These are phyloP conservation scores for Microglena sp. DNA, from an alignment of 139 green algal species.

Conservation along the genomic window DNA sequence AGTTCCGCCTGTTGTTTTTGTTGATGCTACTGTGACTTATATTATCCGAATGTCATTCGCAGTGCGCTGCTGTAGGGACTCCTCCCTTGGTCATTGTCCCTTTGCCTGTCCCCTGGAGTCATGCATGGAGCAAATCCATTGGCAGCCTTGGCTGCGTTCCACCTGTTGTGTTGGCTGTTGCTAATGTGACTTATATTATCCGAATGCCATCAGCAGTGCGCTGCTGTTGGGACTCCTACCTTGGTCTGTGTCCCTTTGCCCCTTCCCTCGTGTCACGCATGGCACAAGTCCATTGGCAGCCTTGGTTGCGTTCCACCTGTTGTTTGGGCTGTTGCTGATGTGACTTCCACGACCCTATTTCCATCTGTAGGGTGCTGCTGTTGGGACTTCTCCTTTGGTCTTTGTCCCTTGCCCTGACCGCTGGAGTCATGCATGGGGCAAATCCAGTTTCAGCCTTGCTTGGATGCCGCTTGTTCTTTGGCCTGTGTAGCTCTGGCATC, in stretches of 20 bases:
- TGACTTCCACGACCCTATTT: too few relatives aligned
- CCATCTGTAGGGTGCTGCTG: too few relatives aligned
- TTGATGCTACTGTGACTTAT: too few relatives aligned
- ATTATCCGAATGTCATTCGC: too few relatives aligned
- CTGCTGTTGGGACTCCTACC: not conserved
- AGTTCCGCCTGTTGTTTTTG: too few relatives aligned
- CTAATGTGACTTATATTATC: not conserved
- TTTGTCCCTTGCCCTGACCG: too few relatives aligned
- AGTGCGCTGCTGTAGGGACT: too few relatives aligned
- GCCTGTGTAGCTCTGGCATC: too few relatives aligned
- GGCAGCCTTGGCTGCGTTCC: not conserved
- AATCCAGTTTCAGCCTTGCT: not conserved
- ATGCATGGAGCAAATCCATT: not conserved
- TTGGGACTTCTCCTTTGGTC: too few relatives aligned
- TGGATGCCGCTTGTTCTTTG: not conserved
- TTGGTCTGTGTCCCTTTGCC: not conserved
- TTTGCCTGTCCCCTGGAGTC: not conserved
- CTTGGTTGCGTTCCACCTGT: too few relatives aligned
- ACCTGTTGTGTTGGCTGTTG: not conserved
- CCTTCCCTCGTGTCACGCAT: too few relatives aligned
- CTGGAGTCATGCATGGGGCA: not conserved
- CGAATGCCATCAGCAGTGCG: not conserved
- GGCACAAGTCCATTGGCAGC: too few relatives aligned
- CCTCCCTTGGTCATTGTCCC: not conserved
- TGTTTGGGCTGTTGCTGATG: not conserved